Conservation (phyloP, 192 early-diverging fungal genomes). For the Allomyces macrogynus region DNA sequence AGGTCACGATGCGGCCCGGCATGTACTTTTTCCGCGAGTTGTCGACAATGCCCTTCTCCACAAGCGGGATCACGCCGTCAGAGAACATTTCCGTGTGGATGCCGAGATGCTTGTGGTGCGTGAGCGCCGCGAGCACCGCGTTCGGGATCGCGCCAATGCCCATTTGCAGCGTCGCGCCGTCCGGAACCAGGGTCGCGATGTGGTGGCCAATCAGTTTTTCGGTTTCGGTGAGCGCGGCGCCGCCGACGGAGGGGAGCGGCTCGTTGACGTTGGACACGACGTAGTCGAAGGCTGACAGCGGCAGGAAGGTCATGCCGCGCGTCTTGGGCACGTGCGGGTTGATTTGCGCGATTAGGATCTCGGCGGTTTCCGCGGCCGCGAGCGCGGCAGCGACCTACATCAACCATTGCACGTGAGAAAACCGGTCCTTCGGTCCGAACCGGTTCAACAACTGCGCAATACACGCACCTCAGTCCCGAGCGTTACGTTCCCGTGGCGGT, state of each 20-base stretch:
- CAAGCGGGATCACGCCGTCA: slow-evolving; percentile 23
- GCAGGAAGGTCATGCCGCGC: slow-evolving; percentile 18
- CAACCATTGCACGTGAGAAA: not conserved
- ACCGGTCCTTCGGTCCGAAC: no score
- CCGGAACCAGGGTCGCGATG: slow-evolving; percentile 18
- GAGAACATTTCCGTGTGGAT: slow-evolving; percentile 32
- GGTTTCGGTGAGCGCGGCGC: slow-evolving; percentile 5
- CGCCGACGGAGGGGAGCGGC: slow-evolving; percentile 7
- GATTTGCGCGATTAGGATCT: slow-evolving; percentile 24
- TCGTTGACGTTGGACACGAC: slow-evolving; percentile 14
- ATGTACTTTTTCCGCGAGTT: slow-evolving; percentile 19
- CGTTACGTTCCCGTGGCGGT: slow-evolving; percentile 23
- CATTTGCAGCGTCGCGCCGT: slow-evolving; percentile 29
- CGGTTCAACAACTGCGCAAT: no score
- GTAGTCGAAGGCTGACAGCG: slow-evolving; percentile 20
- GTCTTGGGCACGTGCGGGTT: slow-evolving; percentile 21
- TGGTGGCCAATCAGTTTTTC: slow-evolving; percentile 20
- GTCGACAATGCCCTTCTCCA: slow-evolving; percentile 20
- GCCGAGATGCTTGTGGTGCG: slow-evolving; percentile 23
- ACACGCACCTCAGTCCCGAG: slow-evolving; percentile 16
- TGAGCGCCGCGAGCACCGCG: slow-evolving; percentile 20
- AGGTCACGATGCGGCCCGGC: slow-evolving; percentile 15
- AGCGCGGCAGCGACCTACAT: slow-evolving; percentile 10
- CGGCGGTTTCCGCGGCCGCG: slow-evolving; percentile 19
- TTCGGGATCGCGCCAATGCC: slow-evolving; percentile 29